Evolutionary conservation across 2,329 filamentous ascomycete species (phyloP).

Genomic region (Colletotrichum sublineola): DNA sequence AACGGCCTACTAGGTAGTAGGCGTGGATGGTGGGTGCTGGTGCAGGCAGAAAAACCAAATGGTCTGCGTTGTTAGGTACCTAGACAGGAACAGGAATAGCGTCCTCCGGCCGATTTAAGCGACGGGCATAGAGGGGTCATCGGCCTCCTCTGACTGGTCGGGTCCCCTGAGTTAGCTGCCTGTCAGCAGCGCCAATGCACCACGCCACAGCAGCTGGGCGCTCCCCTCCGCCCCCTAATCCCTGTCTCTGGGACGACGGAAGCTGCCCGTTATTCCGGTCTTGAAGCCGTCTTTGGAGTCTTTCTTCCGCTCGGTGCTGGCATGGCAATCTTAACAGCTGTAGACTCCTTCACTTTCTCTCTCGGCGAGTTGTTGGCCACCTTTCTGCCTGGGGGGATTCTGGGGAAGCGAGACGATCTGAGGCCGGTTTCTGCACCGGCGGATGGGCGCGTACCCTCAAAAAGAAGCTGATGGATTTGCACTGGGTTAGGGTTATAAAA

Average conservation of each 20-base stretch:
- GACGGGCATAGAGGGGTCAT: conserved; percentile 20
- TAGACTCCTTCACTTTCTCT: not conserved
- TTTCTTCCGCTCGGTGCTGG: conserved; percentile 19
- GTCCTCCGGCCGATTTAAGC: not conserved
- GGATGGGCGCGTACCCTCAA: not conserved
- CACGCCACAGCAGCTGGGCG: conserved; percentile 1
- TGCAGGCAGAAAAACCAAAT: not conserved
- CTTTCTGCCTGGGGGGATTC: not conserved
- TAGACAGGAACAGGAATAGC: conserved; percentile 34
- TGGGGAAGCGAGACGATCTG: not conserved
- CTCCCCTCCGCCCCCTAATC: not conserved
- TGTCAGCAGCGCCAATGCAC: conserved; percentile 35
- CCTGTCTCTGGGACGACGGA: conserved; percentile 4
- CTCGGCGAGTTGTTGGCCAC: not conserved
- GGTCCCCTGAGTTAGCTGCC: conserved; percentile 22
- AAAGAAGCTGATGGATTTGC: not conserved
- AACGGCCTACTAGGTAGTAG: not conserved
- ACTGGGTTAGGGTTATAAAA: not conserved
- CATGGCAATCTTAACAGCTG: not conserved
- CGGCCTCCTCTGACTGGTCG: not conserved
- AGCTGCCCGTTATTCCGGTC: conserved; percentile 14
- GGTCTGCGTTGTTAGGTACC: conserved; percentile 5
- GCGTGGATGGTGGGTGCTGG: conserved; percentile 5
- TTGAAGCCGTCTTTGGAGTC: not conserved
- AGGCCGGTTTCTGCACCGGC: not conserved